These are phyloP conservation scores for Pyracantha coccinea DNA, from an alignment of 331 rosid genomes.

Conservation along the genomic window DNA sequence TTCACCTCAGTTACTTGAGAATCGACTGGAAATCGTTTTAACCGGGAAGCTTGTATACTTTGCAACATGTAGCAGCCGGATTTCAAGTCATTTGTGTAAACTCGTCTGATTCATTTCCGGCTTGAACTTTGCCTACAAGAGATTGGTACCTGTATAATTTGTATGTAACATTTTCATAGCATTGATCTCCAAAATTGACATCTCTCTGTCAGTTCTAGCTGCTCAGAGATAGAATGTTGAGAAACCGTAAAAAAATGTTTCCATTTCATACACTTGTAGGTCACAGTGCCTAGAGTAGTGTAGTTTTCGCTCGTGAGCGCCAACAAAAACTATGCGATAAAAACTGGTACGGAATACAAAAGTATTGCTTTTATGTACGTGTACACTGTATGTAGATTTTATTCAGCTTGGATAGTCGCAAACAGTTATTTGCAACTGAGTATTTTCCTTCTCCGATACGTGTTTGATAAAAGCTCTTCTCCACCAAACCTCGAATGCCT, in stretches of 20 bases:
- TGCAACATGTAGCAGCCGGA: not conserved
- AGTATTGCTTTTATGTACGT: not conserved
- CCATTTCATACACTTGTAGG: not conserved
- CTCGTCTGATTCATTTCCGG: not conserved
- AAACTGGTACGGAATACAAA: not conserved
- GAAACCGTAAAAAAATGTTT: not conserved
- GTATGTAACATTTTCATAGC: not conserved
- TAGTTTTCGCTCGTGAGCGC: not conserved
- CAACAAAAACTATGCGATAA: not conserved
- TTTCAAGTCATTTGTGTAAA: not conserved
- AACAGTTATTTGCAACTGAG: constrained; percentile 70
- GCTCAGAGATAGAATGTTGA: not conserved
- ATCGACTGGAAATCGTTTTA: not conserved
- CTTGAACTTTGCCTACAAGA: not conserved
- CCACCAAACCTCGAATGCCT: constrained; percentile 98
- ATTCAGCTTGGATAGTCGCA: constrained; percentile 52
- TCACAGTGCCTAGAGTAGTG: not conserved
- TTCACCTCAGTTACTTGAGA: not conserved
- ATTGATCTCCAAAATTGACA: not conserved
- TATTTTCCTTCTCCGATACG: constrained; percentile 44
- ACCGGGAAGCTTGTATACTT: too few species aligned
- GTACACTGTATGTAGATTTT: not conserved
- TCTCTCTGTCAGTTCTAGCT: not conserved
- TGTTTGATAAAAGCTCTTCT: constrained; percentile 74
- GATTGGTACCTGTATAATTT: too few species aligned